Base-by-base conservation (phyloP, 352 stramenopile species). In the Blastocystis sp. region DNA sequence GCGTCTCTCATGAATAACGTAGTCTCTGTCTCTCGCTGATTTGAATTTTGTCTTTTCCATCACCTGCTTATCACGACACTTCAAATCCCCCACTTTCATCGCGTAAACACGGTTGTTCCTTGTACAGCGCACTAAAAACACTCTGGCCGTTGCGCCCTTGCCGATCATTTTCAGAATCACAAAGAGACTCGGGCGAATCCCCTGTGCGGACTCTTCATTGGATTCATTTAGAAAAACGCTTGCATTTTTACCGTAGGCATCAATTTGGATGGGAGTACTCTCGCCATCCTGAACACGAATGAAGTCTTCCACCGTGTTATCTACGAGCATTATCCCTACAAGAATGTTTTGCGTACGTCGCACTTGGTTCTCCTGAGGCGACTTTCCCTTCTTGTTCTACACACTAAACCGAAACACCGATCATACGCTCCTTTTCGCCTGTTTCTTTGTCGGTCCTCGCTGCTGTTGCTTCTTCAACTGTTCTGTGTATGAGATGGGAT, bases 1-100 rank as follows among this genome's bases (percentile, higher is more conserved):
- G 82, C 94, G 94, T 60, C 95, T 93, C 91, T 99, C 96, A 4
- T 95, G 97, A 90, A 96, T 95, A 2, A 95, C 98, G 89, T 97
- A 93, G 91, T 98, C 95, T 23, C 98, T 94, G 90, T 98, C 95
- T 86, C 96, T 94, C 89, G 95, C 92, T 88, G 96, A 95, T 52
- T 98, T 91, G 23, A 96, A 94, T 87, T 95, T 94, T 61, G 94
- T 92, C 89, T 96, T 96, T 45, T 93, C 94, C 81, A 96, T 89
- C 48, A 95, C 92, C 78, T 96, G 95, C 93, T 96, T 95, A 7
- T 56, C 5, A 74, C 40, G 19, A 3, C 1, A 28, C 34, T 17
- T n/a, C 7, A 19, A 5, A 9, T 17, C 23, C 1, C 40, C 34
- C 43, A 81, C 94, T 91, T 99, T 99, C 95, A 99, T 98, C 2